These are phyloP conservation scores for Naganishia randhawae DNA, from an alignment of 768 basidiomycete species.

Conservation along the genomic window DNA sequence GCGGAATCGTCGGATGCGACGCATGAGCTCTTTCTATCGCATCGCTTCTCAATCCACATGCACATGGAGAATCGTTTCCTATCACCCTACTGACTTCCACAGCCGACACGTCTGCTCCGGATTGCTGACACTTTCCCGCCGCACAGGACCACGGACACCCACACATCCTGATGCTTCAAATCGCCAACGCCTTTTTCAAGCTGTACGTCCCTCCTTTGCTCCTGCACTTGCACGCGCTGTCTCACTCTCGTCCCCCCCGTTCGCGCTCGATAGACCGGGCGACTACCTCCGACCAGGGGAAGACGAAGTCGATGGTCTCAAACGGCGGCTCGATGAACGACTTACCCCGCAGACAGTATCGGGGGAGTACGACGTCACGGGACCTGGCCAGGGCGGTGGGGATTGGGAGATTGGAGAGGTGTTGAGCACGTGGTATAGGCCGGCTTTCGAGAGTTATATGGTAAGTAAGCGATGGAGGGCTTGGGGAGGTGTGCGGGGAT, in stretches of 20 bases:
- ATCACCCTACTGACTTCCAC: no score
- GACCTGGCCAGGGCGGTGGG: constrained; percentile 60
- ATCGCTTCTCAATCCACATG: no score
- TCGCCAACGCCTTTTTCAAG: constrained; percentile 98
- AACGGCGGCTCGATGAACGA: constrained; percentile 80
- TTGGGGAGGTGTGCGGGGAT: neutral
- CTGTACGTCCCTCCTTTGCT: constrained; percentile 56
- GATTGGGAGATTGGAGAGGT: constrained; percentile 97
- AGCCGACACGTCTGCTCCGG: no score
- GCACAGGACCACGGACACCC: constrained; percentile 94
- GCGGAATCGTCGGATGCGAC: neutral
- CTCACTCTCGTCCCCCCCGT: neutral
- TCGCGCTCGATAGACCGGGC: constrained; percentile 59
- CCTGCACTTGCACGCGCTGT: neutral
- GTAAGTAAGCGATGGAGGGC: constrained; percentile 55
- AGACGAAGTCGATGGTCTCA: constrained; percentile 84
- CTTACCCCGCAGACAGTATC: constrained; percentile 56
- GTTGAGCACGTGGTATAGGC: constrained; percentile 97
- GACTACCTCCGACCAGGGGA: constrained; percentile 97
- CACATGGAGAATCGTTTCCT: no score
- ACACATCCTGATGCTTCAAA: constrained; percentile 95
- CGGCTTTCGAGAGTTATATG: constrained; percentile 98
- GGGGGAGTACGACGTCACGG: constrained; percentile 22
- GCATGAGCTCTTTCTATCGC: no score
- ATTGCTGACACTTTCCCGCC: neutral